Evolutionary conservation across 2,329 filamentous ascomycete genomes (phyloP).

Genomic region (Talaromyces sp.): DNA sequence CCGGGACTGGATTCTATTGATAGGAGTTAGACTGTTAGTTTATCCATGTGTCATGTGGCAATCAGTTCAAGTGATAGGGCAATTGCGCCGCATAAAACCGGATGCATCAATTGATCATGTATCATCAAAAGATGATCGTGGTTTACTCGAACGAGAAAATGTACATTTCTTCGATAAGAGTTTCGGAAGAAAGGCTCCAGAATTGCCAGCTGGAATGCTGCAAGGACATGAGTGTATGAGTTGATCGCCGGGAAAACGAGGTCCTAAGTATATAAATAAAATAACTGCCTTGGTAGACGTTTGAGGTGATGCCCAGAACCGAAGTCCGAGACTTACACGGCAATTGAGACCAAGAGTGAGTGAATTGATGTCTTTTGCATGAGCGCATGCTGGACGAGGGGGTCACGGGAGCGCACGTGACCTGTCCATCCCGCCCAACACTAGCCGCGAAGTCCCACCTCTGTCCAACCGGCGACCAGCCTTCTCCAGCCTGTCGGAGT

Average conservation of each 20-base stretch:
- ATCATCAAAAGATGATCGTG: not conserved
- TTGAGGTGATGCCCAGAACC: too few species aligned
- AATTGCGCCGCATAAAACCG: not conserved
- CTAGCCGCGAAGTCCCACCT: not conserved
- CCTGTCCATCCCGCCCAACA: not conserved
- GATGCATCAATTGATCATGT: not conserved
- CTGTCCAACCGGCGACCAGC: not conserved
- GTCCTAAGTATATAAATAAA: too few species aligned
- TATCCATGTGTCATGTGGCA: not conserved
- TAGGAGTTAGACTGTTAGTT: not conserved
- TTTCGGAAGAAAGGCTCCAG: too few species aligned
- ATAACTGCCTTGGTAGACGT: too few species aligned
- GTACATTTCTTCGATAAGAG: too few species aligned
- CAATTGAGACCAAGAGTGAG: too few species aligned
- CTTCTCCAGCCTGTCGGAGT: slow-evolving; percentile 8
- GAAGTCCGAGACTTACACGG: too few species aligned
- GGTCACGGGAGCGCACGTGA: not conserved
- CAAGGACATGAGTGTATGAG: too few species aligned
- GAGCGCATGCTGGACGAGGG: not conserved
- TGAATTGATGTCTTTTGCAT: too few species aligned
- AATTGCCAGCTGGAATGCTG: too few species aligned
- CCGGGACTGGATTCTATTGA: not conserved
- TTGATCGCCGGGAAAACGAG: too few species aligned
- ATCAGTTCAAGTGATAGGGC: not conserved
- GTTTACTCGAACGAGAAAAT: not conserved